Base-by-base conservation (phyloP, 1,139 yeast species). In the Taphrina communis region DNA sequence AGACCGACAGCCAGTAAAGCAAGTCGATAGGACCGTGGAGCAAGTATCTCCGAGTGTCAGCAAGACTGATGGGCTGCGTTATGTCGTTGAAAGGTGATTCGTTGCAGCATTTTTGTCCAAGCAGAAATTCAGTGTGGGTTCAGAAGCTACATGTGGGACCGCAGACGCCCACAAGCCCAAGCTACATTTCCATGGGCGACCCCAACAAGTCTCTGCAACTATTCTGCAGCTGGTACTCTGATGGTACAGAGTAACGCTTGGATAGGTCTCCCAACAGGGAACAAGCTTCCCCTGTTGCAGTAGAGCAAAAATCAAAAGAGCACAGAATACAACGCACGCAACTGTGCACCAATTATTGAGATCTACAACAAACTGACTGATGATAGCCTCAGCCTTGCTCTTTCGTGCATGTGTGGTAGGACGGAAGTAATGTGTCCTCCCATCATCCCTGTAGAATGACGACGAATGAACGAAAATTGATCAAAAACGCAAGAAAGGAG, bases 51-150 rank as follows among this genome's bases (percentile, higher is more conserved):
- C 31, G 31, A 25, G 31, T 4, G 31, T 0, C 31, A 39, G 6
- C 42, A 39, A 14, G 11, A 6, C 42, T 14, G 42, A 6, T 11
- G 42, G 42, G 42, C 42, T 14, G 11, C 14, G 14, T 39, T 9
- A 6, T 14, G 7, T 39, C 14, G 42, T 11, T 1, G 42, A 39
- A 39, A 9, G 14, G 42, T 39, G 42, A 39, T 11, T 39, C 6
- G 42, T 3, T 6, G 42, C 14, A 39, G 42, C 42, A 39, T 39
- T 39, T 39, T 2, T 14, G n/a, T 44, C n/a, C 19, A 11, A 44
- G 48, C n/a, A 17, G 48, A 44, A 44, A 44, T 14, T 12, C n/a
- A 14, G 48, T 44, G 48, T 44, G 48, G 48, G 48, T 12, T 44
- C 48, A 7, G n/a, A 7, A n/a, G 48, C 48, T 2, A 14, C 3